Conservation (phyloP, 1,284 basidiomycete species). For the Calocybe gambosa region DNA sequence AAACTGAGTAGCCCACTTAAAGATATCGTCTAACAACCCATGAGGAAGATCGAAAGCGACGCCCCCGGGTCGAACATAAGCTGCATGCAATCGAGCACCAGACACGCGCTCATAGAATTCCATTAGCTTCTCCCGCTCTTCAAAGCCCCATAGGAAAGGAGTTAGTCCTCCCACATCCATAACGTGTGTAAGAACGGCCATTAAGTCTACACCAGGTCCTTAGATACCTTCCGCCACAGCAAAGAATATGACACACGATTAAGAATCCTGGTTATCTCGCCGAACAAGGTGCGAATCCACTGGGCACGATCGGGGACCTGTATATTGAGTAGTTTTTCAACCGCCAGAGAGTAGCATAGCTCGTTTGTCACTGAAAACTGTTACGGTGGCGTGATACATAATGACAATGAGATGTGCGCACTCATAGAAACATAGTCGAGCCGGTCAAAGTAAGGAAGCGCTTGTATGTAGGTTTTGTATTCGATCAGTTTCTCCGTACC, state of each 20-base stretch:
- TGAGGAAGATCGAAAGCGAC: conserved; percentile 98
- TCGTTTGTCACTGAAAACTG: conserved; percentile 83
- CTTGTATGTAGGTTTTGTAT: conserved; percentile 98
- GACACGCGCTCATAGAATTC: conserved; percentile 99
- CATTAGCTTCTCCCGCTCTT: conserved; percentile 99
- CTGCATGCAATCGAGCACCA: conserved; percentile 93
- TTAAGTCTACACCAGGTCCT: conserved; percentile 57
- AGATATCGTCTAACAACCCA: conserved; percentile 94
- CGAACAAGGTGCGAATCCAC: conserved; percentile 97
- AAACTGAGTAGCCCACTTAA: conserved; percentile 98
- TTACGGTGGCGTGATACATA: not conserved
- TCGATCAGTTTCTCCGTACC: conserved; percentile 99
- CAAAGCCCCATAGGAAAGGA: conserved; percentile 99
- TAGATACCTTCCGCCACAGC: not conserved
- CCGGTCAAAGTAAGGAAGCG: conserved; percentile 98
- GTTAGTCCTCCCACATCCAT: conserved; percentile 98
- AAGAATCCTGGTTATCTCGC: conserved; percentile 93
- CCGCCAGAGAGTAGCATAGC: conserved; percentile 93
- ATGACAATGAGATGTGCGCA: conserved; percentile 23
- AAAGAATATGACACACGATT: conserved; percentile 60
- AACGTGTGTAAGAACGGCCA: conserved; percentile 94
- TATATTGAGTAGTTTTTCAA: conserved; percentile 98
- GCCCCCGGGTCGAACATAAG: conserved; percentile 97
- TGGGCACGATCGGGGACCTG: conserved; percentile 98
- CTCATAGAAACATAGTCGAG: conserved; percentile 99